phyloP scores from a whole-genome alignment of 371 early-diverging fungal species.

The Actinomortierella wolfii region DNA sequence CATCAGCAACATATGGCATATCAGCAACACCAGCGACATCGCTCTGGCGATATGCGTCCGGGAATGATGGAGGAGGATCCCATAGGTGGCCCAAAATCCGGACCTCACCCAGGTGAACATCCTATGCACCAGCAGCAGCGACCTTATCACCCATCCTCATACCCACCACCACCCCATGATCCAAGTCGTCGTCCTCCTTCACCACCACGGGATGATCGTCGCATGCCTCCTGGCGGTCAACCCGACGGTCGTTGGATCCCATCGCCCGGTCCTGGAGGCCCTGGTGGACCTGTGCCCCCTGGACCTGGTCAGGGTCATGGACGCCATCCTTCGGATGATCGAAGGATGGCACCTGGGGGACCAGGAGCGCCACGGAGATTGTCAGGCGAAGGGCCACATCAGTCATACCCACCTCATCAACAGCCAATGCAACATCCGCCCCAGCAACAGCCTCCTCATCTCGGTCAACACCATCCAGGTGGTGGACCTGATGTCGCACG shows the following conservation, averaged over 20 bases:
- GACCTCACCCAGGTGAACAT: too few species aligned
- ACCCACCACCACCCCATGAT: constrained; percentile 23
- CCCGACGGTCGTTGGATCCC: constrained; percentile 9
- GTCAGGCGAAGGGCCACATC: constrained; percentile 1
- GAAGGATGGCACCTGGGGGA: constrained; percentile 7
- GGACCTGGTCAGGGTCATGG: constrained; percentile 16
- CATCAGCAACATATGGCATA: constrained; percentile 16
- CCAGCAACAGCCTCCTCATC: too few species aligned
- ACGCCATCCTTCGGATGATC: constrained; percentile 32
- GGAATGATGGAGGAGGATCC: constrained; percentile 26
- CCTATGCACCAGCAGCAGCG: too few species aligned
- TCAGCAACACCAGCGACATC: constrained; percentile 39
- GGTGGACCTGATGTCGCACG: too few species aligned
- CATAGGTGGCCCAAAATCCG: background rate
- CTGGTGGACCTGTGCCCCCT: constrained; percentile 4
- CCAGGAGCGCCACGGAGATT: too few species aligned
- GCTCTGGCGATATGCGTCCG: constrained; percentile 23
- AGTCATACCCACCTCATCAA: background rate
- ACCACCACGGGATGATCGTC: constrained; percentile 34
- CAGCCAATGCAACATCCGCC: too few species aligned
- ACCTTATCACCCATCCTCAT: constrained; percentile 1
- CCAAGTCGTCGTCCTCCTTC: constrained; percentile 26
- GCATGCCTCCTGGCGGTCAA: constrained; percentile 12
- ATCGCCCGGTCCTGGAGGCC: constrained; percentile 5
- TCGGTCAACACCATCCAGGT: too few species aligned